Evolutionary conservation across 2,329 filamentous ascomycete species (phyloP).

Genomic region (Thermoascus crustaceus): DNA sequence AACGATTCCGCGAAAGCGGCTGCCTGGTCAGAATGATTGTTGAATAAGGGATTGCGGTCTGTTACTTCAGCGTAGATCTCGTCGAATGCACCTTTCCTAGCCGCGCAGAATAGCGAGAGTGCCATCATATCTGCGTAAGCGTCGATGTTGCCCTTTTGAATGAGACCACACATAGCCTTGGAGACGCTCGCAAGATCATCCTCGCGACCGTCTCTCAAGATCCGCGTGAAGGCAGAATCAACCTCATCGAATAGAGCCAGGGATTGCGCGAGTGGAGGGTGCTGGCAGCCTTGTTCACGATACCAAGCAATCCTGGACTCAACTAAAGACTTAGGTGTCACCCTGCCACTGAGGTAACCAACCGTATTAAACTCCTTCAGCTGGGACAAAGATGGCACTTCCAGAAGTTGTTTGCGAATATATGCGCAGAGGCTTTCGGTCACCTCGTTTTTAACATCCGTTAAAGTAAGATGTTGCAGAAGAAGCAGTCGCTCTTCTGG

Average conservation of each 20-base stretch:
- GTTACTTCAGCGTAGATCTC: slow-evolving; percentile 57
- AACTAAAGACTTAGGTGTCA: slow-evolving; percentile 28
- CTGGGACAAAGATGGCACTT: slow-evolving; percentile 31
- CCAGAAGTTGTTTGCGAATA: slow-evolving; percentile 28
- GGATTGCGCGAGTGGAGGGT: slow-evolving; percentile 26
- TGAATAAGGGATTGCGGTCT: slow-evolving; percentile 54
- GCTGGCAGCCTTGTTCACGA: slow-evolving; percentile 26
- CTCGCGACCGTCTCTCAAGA: slow-evolving; percentile 23
- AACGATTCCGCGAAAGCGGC: slow-evolving; percentile 57
- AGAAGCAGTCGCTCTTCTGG: slow-evolving; percentile 35
- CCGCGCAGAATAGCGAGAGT: slow-evolving; percentile 50
- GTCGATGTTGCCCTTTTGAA: slow-evolving; percentile 30
- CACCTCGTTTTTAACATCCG: slow-evolving; percentile 20
- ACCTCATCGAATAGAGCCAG: slow-evolving; percentile 33
- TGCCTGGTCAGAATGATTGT: slow-evolving; percentile 54
- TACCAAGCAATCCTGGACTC: slow-evolving; percentile 37
- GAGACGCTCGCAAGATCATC: slow-evolving; percentile 31
- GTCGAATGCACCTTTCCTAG: slow-evolving; percentile 50
- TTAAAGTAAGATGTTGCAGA: slow-evolving; percentile 29
- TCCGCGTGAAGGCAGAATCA: slow-evolving; percentile 19
- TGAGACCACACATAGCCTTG: slow-evolving; percentile 27
- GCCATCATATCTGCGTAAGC: slow-evolving; percentile 47
- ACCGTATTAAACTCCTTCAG: slow-evolving; percentile 32
- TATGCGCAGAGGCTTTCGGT: slow-evolving; percentile 24
- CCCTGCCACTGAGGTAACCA: slow-evolving; percentile 34